Conservation (phyloP, 148 eudicot genomes). For the Vaccinium corymbosum region DNA sequence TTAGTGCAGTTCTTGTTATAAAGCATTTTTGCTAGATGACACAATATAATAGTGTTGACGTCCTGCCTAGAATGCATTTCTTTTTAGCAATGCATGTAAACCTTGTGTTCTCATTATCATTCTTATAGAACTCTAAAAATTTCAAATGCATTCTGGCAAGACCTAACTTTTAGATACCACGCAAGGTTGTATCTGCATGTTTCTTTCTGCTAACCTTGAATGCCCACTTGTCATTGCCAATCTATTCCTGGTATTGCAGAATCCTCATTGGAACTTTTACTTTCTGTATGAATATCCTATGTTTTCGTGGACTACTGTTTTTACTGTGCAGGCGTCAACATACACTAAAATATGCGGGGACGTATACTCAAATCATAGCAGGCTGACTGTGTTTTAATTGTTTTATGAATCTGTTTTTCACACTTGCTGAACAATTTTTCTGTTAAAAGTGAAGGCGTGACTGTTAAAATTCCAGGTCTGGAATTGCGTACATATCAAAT, state of each 20-base stretch:
- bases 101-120: background rate
- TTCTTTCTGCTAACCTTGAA: background rate
- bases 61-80: background rate
- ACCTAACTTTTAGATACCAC: background rate
- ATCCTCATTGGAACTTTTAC: background rate
- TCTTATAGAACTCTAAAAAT: background rate
- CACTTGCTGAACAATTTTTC: constrained; percentile 3
- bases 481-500: constrained; percentile 85
- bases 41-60: background rate
- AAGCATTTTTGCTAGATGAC: background rate
- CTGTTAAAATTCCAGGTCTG: constrained; percentile 45
- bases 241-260: background rate
- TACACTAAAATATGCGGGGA: background rate
- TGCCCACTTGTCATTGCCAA: background rate
- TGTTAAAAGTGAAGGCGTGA: background rate
- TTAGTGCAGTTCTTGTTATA: background rate
- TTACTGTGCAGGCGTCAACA: background rate
- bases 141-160: background rate
- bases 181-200: background rate
- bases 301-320: background rate
- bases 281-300: background rate
- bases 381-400: background rate
- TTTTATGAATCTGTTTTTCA: background rate
- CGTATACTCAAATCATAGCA: background rate
- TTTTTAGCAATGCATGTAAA: background rate